Evolutionary conservation across 257 asterid genomes (phyloP), one percentile per base, ranked within the genome.

Genomic region (Nicotiana otophora): DNA sequence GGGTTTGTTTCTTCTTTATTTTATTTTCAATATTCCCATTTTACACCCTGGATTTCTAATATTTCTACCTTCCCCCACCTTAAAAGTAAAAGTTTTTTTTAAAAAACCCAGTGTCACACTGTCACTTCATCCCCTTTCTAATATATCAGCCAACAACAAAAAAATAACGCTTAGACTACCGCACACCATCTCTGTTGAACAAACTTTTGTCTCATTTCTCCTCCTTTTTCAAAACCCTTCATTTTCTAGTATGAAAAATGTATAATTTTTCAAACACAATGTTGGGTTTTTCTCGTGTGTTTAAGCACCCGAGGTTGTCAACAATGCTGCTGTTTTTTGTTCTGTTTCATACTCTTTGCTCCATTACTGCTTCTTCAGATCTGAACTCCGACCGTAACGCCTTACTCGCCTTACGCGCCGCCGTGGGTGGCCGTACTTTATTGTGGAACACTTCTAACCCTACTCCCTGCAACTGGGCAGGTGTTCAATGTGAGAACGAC

Each of bases 391-490:
- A 94, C 90, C 88, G 85, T 33, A 68, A 85, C 64, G 95, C 97
- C 69, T 92, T 94, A 60, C 69, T 94, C 30, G 84, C 92, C 77
- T 86, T 94, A 68, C 97, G 97, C 58, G 23, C 92, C 81, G 87
- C 98, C 36, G 87, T 92, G 11, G 90, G 89, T 77, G 98, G 98
- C 53, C 94, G 97, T 20, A 86, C 95, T 19, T 65, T 89, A 51
- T 78, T 89, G 30, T 94, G 98, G 98, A 91, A 92, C 89, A 83
- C 83, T 57, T 67, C 91, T 51, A 66, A 31, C 42, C 5, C 88
- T 72, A 84, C 91, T 61, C 96, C 97, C 55, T 94, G 98, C 92
- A 84, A 57, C 81, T 94, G 96, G 96, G 84, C 83, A 1, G 98
- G 98, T 51, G 93, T 92, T 3, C 83, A 53, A 4, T 94, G 98